A percentile compares a stretch with the other conserved stretches of the same genome.
Evolutionary conservation across 495 filamentous ascomycete species (phyloP).

Genomic region (Penicillium cinerascens): DNA sequence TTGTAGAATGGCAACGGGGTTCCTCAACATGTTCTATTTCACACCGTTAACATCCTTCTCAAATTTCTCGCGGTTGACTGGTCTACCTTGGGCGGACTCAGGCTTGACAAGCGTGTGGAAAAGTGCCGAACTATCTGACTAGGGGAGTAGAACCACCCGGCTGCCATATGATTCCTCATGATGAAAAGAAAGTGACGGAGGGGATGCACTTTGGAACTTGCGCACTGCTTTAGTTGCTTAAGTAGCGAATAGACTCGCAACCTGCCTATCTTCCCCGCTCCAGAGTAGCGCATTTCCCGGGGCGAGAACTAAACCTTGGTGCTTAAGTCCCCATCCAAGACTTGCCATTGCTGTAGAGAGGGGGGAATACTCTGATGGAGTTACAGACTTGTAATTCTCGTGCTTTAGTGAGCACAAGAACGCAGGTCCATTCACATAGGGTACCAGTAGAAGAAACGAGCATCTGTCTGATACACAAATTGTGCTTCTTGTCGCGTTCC

Average conservation of each 20-base stretch:
- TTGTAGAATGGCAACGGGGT: slow-evolving; percentile 26
- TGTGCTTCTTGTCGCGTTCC: too few species aligned
- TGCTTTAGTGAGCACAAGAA: too few species aligned
- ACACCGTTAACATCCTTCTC: neutral
- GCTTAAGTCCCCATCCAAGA: neutral
- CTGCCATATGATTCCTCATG: slow-evolving; percentile 41
- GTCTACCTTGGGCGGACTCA: slow-evolving; percentile 27
- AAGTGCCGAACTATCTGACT: slow-evolving; percentile 33
- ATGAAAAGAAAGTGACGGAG: neutral
- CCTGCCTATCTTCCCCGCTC: neutral
- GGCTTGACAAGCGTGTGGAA: slow-evolving; percentile 28
- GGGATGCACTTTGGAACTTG: neutral
- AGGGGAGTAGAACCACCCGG: slow-evolving; percentile 40
- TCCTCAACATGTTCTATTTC: slow-evolving; percentile 17
- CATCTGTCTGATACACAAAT: too few species aligned
- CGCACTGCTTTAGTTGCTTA: neutral
- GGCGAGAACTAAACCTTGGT: neutral
- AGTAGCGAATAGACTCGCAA: neutral
- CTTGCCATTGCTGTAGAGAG: neutral
- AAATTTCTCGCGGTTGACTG: neutral
- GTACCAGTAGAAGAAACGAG: too few species aligned
- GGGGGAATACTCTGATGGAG: neutral
- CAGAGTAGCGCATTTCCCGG: neutral
- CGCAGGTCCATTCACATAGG: too few species aligned
- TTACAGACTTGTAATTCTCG: neutral